Evolutionary conservation across 768 basidiomycete species (phyloP).

Genomic region (Leccinum longicurvipes): DNA sequence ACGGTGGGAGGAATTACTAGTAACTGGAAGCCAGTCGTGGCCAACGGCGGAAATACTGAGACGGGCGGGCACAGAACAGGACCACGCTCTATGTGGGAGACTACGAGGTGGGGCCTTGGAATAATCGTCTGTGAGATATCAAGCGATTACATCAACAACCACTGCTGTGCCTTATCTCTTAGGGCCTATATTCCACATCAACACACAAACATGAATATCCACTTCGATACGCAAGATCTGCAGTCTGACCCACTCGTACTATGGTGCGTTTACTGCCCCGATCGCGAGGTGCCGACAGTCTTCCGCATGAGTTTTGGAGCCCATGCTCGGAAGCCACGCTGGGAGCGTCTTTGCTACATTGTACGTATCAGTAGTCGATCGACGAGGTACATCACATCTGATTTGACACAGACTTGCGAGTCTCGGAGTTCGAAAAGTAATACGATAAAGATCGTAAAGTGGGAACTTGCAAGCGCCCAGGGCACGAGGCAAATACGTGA

Average conservation of each 20-base stretch:
- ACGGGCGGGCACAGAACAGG: no score
- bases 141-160: constrained; percentile 4
- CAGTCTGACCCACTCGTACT: background rate
- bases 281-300: background rate
- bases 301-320: background rate
- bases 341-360: background rate
- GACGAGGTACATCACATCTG: no score
- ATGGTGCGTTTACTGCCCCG: background rate
- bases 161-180: background rate
- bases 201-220: background rate
- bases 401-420: no score
- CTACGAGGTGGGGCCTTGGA: no score
- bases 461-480: no score
- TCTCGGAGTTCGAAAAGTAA: no score
- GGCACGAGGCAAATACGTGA: no score
- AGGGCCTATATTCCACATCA: background rate
- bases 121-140: background rate
- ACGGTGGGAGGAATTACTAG: background rate
- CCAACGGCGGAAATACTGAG: no score
- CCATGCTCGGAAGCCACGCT: background rate
- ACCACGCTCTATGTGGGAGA: no score
- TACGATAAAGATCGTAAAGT: no score
- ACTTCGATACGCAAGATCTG: background rate
- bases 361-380: background rate
- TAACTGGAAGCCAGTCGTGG: no score